A percentile compares a stretch with the other conserved stretches of the same genome.
Evolutionary conservation across 1,284 basidiomycete species (phyloP).

Genomic region (Puccinia polysora): DNA sequence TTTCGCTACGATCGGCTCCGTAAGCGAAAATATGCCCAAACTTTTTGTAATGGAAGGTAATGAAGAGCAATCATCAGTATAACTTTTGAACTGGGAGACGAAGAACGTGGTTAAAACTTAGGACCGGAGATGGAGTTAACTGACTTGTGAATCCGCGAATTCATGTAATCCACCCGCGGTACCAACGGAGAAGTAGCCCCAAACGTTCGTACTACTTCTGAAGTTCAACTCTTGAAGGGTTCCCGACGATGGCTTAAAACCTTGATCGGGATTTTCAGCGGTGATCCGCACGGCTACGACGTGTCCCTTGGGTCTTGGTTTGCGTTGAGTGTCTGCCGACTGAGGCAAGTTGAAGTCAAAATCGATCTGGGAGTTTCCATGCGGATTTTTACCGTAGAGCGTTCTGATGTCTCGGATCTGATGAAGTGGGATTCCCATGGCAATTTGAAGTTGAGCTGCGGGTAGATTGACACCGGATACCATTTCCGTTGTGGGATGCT

Average conservation of each 20-base stretch:
- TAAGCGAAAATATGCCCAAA: slow-evolving; percentile 99
- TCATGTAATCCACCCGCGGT: slow-evolving; percentile 95
- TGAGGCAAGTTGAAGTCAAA: slow-evolving; percentile 90
- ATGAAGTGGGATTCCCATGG: slow-evolving; percentile 97
- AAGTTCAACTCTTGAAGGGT: slow-evolving; percentile 97
- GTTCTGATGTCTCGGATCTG: slow-evolving; percentile 93
- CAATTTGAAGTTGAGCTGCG: slow-evolving; percentile 91
- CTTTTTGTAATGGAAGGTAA: slow-evolving; percentile 61
- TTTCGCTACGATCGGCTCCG: slow-evolving; percentile 90
- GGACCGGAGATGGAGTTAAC: slow-evolving; percentile 1
- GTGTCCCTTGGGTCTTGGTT: slow-evolving; percentile 94
- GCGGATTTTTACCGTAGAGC: slow-evolving; percentile 86
- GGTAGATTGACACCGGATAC: slow-evolving; percentile 97
- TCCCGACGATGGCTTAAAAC: slow-evolving; percentile 99
- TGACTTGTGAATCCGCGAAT: slow-evolving; percentile 63
- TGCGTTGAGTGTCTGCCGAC: slow-evolving; percentile 80
- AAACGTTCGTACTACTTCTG: slow-evolving; percentile 96
- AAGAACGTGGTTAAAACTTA: not conserved
- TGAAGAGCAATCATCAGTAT: not conserved
- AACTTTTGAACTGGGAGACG: not conserved
- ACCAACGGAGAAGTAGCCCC: slow-evolving; percentile 97
- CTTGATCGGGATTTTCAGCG: slow-evolving; percentile 97
- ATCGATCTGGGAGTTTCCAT: slow-evolving; percentile 84
- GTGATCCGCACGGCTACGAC: slow-evolving; percentile 99
- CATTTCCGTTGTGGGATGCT: slow-evolving; percentile 92